phyloP scores from a whole-genome alignment of 805 yeast species.

The Dipodascopsis tothii region DNA sequence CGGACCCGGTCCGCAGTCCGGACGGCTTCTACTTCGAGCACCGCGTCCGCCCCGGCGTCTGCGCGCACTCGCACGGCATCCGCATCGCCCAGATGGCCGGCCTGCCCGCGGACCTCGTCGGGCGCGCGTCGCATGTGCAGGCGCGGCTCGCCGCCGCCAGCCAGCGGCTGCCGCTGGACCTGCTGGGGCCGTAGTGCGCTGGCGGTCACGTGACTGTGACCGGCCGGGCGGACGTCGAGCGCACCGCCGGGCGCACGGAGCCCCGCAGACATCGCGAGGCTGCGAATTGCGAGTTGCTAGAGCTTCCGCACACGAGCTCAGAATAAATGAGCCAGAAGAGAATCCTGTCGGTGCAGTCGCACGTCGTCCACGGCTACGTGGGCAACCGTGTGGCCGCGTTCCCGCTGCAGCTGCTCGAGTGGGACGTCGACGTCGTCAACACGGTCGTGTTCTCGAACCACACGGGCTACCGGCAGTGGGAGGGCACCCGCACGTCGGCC shows the following conservation, averaged over 20 bases:
- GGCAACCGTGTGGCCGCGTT: constrained; percentile 88
- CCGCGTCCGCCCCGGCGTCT: constrained; percentile 18
- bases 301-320: no score
- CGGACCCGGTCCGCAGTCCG: no score
- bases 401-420: constrained; percentile 76
- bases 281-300: no score
- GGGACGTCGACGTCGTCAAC: constrained; percentile 89
- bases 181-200: no score
- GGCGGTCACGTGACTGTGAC: no score
- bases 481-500: constrained; percentile 47
- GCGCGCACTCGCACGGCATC: constrained; percentile 20
- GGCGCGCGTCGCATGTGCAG: constrained; percentile 9
- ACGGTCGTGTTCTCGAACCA: constrained; percentile 87
- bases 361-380: constrained; percentile 92
- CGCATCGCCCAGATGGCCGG: constrained; percentile 22
- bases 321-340: constrained; percentile 22
- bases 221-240: neutral
- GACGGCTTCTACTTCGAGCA: constrained; percentile 14
- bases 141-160: no score
- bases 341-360: constrained; percentile 66
- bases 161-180: no score
- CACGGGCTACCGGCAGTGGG: constrained; percentile 48
- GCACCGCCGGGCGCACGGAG: neutral
- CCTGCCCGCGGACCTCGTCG: constrained; percentile 13
- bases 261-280: no score